Evolutionary conservation across 345 rosid species (phyloP).

Genomic region (Bruguiera sexangula): DNA sequence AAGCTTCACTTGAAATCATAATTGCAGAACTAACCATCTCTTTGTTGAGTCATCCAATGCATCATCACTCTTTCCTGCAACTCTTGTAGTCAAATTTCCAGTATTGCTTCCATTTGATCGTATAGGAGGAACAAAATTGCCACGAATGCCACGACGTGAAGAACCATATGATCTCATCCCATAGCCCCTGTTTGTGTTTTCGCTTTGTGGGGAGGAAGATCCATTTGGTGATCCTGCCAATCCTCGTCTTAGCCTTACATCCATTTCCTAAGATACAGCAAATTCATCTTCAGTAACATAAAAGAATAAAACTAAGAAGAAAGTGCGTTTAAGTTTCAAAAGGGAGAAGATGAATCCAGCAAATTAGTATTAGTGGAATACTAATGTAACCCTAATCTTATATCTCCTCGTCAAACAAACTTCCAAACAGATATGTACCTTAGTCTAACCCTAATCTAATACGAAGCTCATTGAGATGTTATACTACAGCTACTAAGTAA

Average conservation of each 20-base stretch:
- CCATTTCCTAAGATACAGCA: constrained; percentile 63
- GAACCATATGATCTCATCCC: constrained; percentile 59
- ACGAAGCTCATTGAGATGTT: not conserved
- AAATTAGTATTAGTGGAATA: not conserved
- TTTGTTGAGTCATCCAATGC: constrained; percentile 77
- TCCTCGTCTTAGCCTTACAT: constrained; percentile 63
- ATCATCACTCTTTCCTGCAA: constrained; percentile 73
- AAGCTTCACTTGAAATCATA: not conserved
- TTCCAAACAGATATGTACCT: not conserved
- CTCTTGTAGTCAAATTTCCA: constrained; percentile 67
- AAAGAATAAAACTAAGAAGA: not conserved
- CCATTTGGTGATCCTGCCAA: constrained; percentile 57
- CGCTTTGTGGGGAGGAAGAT: constrained; percentile 59
- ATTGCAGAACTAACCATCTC: constrained; percentile 54
- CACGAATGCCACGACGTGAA: constrained; percentile 68
- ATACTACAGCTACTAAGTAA: not conserved
- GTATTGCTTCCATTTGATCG: constrained; percentile 57
- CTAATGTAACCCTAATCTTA: not conserved
- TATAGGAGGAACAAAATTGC: constrained; percentile 87
- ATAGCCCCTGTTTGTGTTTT: constrained; percentile 48
- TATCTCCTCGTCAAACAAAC: not conserved
- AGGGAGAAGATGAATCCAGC: not conserved
- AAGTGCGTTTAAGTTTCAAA: not conserved
- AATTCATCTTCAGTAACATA: not conserved
- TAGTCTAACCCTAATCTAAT: too few species aligned